These are phyloP conservation scores for Populus euphratica DNA, from an alignment of 345 rosid genomes.

Conservation along the genomic window DNA sequence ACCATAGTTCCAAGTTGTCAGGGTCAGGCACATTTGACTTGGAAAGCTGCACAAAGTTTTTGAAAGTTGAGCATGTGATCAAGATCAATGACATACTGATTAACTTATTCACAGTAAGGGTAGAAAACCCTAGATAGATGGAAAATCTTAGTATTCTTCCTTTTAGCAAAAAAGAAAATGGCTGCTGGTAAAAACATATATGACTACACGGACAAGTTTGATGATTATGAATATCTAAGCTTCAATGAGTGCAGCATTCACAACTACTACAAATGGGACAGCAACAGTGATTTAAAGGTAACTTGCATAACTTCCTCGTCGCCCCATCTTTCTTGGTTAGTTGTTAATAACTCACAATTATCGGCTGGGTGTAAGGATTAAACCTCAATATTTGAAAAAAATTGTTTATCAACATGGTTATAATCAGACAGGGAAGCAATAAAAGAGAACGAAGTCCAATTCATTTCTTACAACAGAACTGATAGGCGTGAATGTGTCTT, in stretches of 20 bases:
- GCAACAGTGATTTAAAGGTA: too few species aligned
- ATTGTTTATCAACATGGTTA: neutral
- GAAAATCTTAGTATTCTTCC: too few species aligned
- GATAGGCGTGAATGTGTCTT: conserved; percentile 91
- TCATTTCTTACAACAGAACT: conserved; percentile 68
- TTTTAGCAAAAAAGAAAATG: neutral
- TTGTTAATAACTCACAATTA: too few species aligned
- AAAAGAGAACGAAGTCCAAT: neutral
- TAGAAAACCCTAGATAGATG: too few species aligned
- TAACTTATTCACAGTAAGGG: neutral
- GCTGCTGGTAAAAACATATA: neutral
- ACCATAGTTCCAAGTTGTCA: conserved; percentile 81
- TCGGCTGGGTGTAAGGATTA: neutral
- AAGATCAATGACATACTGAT: neutral
- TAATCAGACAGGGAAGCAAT: conserved; percentile 5
- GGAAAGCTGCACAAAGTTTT: conserved; percentile 48
- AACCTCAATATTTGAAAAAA: neutral
- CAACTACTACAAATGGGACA: too few species aligned
- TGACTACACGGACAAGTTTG: neutral
- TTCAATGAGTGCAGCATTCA: neutral
- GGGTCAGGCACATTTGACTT: conserved; percentile 63
- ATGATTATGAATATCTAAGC: neutral
- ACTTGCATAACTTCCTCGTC: neutral
- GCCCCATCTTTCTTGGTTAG: neutral
- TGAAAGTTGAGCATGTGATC: neutral